Conservation (phyloP, 192 early-diverging fungal genomes). For the Gamsiella multidivaricata region DNA sequence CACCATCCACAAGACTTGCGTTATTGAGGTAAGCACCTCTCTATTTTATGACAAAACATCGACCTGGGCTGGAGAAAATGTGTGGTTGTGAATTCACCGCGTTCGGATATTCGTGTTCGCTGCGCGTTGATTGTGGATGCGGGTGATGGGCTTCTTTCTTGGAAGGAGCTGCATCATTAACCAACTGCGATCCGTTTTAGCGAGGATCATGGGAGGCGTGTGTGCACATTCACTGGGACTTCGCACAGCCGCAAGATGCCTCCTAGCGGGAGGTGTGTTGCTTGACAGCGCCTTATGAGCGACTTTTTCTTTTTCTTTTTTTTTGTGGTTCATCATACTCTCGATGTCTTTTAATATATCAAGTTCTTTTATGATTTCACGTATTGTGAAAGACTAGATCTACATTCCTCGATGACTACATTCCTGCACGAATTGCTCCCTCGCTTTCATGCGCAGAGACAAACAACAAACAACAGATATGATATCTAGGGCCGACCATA, state of each 20-base stretch:
- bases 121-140: slow-evolving; percentile 7
- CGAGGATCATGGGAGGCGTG: slow-evolving; percentile 12
- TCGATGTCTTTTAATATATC: neutral
- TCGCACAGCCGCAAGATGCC: slow-evolving; percentile 2
- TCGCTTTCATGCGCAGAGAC: too few species aligned
- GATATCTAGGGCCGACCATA: too few species aligned
- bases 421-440: too few species aligned
- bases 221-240: slow-evolving; percentile 1
- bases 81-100: slow-evolving; percentile 12
- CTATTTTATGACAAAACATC: slow-evolving; percentile 9
- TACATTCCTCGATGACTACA: too few species aligned
- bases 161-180: slow-evolving; percentile 2
- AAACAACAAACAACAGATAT: too few species aligned
- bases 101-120: slow-evolving; percentile 1
- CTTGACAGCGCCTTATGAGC: slow-evolving; percentile 9
- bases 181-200: slow-evolving; percentile 8
- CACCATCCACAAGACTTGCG: too few species aligned
- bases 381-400: too few species aligned
- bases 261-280: slow-evolving; percentile 1
- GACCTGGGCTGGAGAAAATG: slow-evolving; percentile 7
- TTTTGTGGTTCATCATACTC: slow-evolving; percentile 9
- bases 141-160: slow-evolving; percentile 2
- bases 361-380: too few species aligned
- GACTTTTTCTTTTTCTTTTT: slow-evolving; percentile 12
- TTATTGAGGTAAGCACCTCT: neutral